A percentile compares a stretch with the other conserved stretches of the same genome.
Conservation (phyloP, 2,329 filamentous ascomycete genomes). For the Claviceps cyperi region DNA sequence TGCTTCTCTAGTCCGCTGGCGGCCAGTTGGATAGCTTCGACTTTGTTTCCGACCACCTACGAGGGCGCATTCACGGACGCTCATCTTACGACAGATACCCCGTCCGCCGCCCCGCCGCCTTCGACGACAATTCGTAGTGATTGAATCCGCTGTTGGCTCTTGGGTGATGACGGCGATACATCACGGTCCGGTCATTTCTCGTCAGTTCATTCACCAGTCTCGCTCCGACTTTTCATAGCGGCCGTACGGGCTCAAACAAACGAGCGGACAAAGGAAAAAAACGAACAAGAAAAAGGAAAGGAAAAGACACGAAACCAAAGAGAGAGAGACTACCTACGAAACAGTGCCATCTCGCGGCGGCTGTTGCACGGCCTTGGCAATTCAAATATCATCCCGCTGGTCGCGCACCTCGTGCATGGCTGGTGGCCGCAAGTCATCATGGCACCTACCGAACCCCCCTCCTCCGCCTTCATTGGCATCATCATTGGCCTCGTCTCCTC, state of each 20-base stretch:
- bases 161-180: neutral
- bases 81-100: no score
- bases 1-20: slow-evolving; percentile 1
- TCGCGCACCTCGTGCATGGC: slow-evolving; percentile 1
- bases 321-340: no score
- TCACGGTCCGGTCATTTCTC: neutral
- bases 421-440: slow-evolving; percentile 7
- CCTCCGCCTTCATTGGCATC: slow-evolving; percentile 53
- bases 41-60: neutral
- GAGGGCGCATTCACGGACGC: no score
- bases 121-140: no score
- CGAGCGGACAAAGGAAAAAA: no score
- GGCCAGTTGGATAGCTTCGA: slow-evolving; percentile 2
- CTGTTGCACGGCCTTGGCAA: neutral
- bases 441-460: slow-evolving; percentile 19
- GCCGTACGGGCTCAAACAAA: no score
- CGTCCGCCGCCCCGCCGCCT: no score
- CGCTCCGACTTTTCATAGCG: no score
- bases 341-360: neutral
- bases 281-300: no score
- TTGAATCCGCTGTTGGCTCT: no score
- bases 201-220: neutral
- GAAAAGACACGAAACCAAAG: no score
- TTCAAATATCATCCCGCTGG: neutral
- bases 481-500: slow-evolving; percentile 91